Base-by-base conservation (phyloP, 2,329 filamentous ascomycete species). In the Pezicula carpinea region DNA sequence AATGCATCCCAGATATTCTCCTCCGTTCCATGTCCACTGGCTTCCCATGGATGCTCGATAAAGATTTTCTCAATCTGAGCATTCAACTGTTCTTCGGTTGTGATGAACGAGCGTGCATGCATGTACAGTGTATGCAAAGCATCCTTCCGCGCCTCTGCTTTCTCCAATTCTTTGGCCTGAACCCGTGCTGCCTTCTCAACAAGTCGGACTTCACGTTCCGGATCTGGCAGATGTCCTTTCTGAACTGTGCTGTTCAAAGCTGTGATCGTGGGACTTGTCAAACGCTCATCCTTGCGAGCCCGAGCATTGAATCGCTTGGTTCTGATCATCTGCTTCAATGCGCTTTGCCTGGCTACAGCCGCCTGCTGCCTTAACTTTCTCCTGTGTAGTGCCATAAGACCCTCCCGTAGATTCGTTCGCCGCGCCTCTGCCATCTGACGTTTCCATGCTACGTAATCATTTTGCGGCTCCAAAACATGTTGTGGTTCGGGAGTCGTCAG, bases 111-210 rank as follows among this genome's bases (percentile, higher is more conserved):
- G 21, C 86, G 80, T 5, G 93, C 90, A 58, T 90, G 87, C 70
- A 93, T 87, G 69, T 99, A 99, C 11, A 99, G 77, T 49, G 88
- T 83, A 68, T 96, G 89, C 23, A 99, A 70, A 14, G 84, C 78
- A 55, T 92, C 81, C 51, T 79, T 75, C 43, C 86, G 79, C 44
- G 76, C 73, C 48, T 82, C 75, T 36, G 74, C 72, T 62, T 82
- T 82, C 44, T 70, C 65, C 8, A 67, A 69, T 26, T 73, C 65
- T 35, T 75, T 65, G 13, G 70, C 67, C 13, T 66, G 65, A 13
- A 73, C 70, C 32, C 50, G 59, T 4, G 62, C 65, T 41, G 71
- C 71, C 39, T 62, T 66, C 22, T 70, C 65, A n/a, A 77, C 75
- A 45, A 73, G 48, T 11, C 76, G 74, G 46, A 69, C 64, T 60